Percentiles rank a stretch among this genome's conserved stretches.
Evolutionary conservation across 2,329 filamentous ascomycete species (phyloP).

Genomic region (Gnomoniopsis sp.): DNA sequence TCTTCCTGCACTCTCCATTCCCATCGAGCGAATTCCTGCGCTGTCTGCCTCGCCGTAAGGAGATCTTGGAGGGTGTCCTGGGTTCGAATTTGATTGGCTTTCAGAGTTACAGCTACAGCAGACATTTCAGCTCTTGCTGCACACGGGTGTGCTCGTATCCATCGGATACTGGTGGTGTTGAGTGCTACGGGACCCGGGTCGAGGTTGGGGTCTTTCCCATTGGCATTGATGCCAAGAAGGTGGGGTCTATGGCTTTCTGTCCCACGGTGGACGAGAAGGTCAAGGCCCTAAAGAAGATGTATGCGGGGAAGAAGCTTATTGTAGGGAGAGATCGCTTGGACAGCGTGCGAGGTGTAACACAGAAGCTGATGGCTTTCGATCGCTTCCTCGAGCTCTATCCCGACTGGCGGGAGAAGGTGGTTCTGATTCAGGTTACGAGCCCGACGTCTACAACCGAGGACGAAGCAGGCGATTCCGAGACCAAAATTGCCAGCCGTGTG

Average conservation of each 20-base stretch:
- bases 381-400: slow-evolving; percentile 86
- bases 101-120: slow-evolving; percentile 91
- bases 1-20: slow-evolving; percentile 92
- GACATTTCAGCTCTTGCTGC: slow-evolving; percentile 92
- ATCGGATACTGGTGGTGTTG: slow-evolving; percentile 78
- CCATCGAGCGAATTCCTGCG: slow-evolving; percentile 94
- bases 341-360: slow-evolving; percentile 87
- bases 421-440: slow-evolving; percentile 92
- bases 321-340: slow-evolving; percentile 93
- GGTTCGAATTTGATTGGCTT: slow-evolving; percentile 93
- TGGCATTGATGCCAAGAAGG: slow-evolving; percentile 83
- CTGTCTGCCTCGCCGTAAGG: slow-evolving; percentile 82
- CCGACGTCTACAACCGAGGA: slow-evolving; percentile 69
- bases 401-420: slow-evolving; percentile 87
- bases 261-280: slow-evolving; percentile 69
- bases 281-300: slow-evolving; percentile 68
- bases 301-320: slow-evolving; percentile 89
- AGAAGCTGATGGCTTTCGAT: slow-evolving; percentile 93
- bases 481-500: slow-evolving; percentile 82
- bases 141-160: slow-evolving; percentile 88
- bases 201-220: slow-evolving; percentile 93
- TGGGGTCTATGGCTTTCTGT: slow-evolving; percentile 71
- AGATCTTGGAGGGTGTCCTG: slow-evolving; percentile 83
- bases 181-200: slow-evolving; percentile 84
- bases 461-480: slow-evolving; percentile 73